These are phyloP conservation scores for Apostasia shenzhenica DNA, from an alignment of 106 monocot genomes.

Conservation along the genomic window DNA sequence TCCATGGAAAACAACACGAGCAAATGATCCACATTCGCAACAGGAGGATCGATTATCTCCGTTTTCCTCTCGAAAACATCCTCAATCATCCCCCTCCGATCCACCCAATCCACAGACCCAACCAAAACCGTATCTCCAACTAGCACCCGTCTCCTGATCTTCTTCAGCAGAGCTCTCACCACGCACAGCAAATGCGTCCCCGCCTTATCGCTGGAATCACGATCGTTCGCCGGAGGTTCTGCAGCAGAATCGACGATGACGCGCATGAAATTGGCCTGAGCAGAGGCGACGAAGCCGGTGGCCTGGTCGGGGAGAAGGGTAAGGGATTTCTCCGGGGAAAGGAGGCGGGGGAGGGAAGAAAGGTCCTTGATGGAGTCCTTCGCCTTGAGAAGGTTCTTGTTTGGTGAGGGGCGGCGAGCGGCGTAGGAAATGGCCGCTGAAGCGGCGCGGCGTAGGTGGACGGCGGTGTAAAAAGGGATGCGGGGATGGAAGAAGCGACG, in stretches of 20 bases:
- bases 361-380: slow-evolving; percentile 28
- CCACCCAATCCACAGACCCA: slow-evolving; percentile 70
- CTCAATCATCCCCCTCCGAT: slow-evolving; percentile 84
- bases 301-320: slow-evolving; percentile 70
- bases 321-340: not conserved
- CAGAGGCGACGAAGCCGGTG: slow-evolving; percentile 72
- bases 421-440: slow-evolving; percentile 9
- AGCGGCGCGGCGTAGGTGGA: not conserved
- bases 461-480: not conserved
- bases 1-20: slow-evolving; percentile 75
- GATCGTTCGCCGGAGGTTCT: slow-evolving; percentile 6
- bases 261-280: slow-evolving; percentile 96
- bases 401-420: slow-evolving; percentile 13
- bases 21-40: slow-evolving; percentile 81
- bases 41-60: slow-evolving; percentile 65
- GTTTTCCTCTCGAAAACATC: slow-evolving; percentile 55
- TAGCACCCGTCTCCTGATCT: slow-evolving; percentile 72
- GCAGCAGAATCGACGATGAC: slow-evolving; percentile 53
- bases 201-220: slow-evolving; percentile 2
- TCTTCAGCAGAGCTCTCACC: slow-evolving; percentile 80
- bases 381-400: slow-evolving; percentile 49
- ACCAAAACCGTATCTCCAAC: slow-evolving; percentile 88
- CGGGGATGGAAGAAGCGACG: slow-evolving; percentile 9
- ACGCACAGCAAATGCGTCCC: slow-evolving; percentile 83
- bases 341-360: slow-evolving; percentile 3